Evolutionary conservation across 1,139 yeast genomes (phyloP), one percentile per base, ranked within the genome.

Genomic region (Meyerozyma athensensis): DNA sequence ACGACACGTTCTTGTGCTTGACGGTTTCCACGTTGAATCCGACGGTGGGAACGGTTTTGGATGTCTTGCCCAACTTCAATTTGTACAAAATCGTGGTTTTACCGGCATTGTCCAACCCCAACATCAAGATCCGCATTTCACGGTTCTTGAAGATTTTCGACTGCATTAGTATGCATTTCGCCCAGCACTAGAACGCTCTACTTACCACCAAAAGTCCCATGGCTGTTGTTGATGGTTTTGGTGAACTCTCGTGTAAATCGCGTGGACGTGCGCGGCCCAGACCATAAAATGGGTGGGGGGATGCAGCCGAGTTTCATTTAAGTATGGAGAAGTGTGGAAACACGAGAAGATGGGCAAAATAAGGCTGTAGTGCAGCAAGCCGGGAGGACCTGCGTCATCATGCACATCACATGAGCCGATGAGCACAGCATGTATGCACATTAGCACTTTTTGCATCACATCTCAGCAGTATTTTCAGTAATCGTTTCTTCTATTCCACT

Each of bases 1-100:
- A 87, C 43, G 86, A 80, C 43, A 89, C 81, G 59, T 86, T 86
- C 59, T 84, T 86, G 60, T 84, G 90, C 43, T 85, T 81, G 49
- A 90, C 89, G 7, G 96, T 86, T 61, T 90, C 97, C 40, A 89
- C 96, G 61, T 89, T 89, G 65, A 86, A 90, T 2, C 96, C 97
- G 19, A 89, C 96, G 0, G 96, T 90, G 19, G 96, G 97, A 5
- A 86, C 95, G 1, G 96, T 86, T 36, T 85, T 79, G 45, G 83
- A 79, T 35, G 86, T 75, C 56, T 81, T 82, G 39, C 87, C 87
- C 41, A 83, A 66, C 58, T 85, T 83, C 49, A 84, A 65, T 57
- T 82, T 81, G 63, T 81, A 82, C 40, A 83, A 68, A 42, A 83
- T 81, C 24, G 84, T 86, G 10, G 96, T 87, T 60, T 87, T 87